These are phyloP conservation scores for Sugiyamaella chiloensis DNA, from an alignment of 805 yeast genomes.

Conservation along the genomic window DNA sequence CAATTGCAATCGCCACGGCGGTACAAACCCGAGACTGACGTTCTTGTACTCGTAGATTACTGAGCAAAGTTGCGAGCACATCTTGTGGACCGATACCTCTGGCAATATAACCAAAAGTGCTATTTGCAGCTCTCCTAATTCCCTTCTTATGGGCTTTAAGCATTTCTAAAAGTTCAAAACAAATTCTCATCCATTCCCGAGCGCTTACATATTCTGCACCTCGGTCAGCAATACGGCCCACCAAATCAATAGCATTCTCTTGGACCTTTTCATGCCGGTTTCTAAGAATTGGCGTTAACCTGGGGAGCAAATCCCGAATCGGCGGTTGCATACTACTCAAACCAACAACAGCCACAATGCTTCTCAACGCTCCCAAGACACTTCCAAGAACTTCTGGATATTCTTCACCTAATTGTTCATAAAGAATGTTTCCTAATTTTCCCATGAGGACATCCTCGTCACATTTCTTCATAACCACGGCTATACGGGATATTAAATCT, in stretches of 20 bases:
- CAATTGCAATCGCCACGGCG: conserved; percentile 96
- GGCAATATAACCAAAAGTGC: conserved; percentile 88
- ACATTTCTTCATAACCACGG: conserved; percentile 64
- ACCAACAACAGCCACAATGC: conserved; percentile 60
- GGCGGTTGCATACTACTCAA: conserved; percentile 71
- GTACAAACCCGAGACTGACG: conserved; percentile 96
- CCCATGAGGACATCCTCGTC: conserved; percentile 59
- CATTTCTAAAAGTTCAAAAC: conserved; percentile 87
- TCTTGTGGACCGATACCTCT: conserved; percentile 95
- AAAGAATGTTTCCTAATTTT: conserved; percentile 70
- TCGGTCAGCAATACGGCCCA: conserved; percentile 76
- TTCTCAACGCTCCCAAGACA: conserved; percentile 63
- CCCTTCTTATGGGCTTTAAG: conserved; percentile 73
- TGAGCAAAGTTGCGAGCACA: conserved; percentile 76
- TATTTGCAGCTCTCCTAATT: conserved; percentile 80
- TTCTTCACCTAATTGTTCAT: conserved; percentile 91
- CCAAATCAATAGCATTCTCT: conserved; percentile 70
- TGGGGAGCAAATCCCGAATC: conserved; percentile 74
- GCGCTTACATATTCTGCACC: conserved; percentile 84
- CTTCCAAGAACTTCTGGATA: conserved; percentile 93
- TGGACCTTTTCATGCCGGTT: conserved; percentile 91
- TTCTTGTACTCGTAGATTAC: conserved; percentile 86
- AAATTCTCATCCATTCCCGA: conserved; percentile 95
- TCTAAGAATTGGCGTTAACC: conserved; percentile 85
- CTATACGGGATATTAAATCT: conserved; percentile 62